Conservation (phyloP, 352 stramenopile genomes). For the Globisporangium irregulare region DNA sequence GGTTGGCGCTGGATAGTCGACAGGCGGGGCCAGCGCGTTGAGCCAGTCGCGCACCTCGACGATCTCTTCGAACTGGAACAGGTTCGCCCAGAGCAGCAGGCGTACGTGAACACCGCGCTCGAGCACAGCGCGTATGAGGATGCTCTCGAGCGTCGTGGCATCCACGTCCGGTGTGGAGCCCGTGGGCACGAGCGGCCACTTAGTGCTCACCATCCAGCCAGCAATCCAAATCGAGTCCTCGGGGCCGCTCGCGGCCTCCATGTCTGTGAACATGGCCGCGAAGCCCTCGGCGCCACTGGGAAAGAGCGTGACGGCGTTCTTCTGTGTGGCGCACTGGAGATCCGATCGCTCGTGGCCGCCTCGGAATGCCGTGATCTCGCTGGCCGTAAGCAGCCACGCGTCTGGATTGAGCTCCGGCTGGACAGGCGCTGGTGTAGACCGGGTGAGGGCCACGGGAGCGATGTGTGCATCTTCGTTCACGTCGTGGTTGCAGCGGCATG, state of each 20-base stretch:
- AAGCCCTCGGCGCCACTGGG: conserved; percentile 15
- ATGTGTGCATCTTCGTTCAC: not conserved
- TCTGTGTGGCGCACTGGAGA: not conserved
- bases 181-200: conserved; percentile 15
- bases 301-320: conserved; percentile 12
- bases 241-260: conserved; percentile 13
- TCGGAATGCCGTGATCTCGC: conserved; percentile 8
- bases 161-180: not conserved
- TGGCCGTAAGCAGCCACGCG: conserved; percentile 11
- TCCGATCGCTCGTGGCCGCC: conserved; percentile 1
- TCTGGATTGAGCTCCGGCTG: conserved; percentile 17
- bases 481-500: not conserved
- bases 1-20: not conserved
- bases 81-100: conserved; percentile 28
- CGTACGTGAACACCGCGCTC: conserved; percentile 26
- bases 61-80: conserved; percentile 14
- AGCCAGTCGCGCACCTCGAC: conserved; percentile 24
- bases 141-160: conserved; percentile 13
- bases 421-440: not conserved
- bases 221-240: conserved; percentile 23
- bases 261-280: conserved; percentile 16
- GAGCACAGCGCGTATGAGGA: conserved; percentile 21
- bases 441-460: not conserved
- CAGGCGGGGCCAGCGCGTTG: conserved; percentile 15
- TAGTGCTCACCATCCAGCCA: conserved; percentile 20